Conservation (phyloP, 2,329 filamentous ascomycete genomes). For the Colletotrichum sp. region DNA sequence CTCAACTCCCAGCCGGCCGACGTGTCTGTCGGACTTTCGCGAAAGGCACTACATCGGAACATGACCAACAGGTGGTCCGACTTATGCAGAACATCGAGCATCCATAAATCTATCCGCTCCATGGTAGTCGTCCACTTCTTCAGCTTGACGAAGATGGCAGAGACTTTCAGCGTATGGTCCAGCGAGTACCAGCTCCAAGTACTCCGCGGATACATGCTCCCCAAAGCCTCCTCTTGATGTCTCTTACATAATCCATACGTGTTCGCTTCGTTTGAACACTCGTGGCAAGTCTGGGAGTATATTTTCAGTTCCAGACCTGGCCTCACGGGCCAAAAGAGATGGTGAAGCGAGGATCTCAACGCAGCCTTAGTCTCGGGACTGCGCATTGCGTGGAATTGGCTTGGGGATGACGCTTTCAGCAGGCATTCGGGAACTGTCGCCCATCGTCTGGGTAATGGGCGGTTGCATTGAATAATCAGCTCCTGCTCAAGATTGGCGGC, state of each 20-base stretch:
- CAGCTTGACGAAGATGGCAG: not conserved
- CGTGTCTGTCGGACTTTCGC: not conserved
- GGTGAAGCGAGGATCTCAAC: not conserved
- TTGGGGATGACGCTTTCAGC: not conserved
- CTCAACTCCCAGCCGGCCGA: not conserved
- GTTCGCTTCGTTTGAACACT: not conserved
- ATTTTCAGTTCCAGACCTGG: rapidly evolving
- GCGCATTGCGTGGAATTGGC: not conserved
- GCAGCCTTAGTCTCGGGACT: not conserved
- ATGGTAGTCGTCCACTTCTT: not conserved
- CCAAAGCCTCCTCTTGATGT: not conserved
- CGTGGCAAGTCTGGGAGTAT: not conserved
- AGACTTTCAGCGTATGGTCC: not conserved
- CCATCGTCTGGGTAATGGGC: not conserved
- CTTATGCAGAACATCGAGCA: not conserved
- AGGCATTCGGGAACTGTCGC: not conserved
- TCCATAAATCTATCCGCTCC: not conserved
- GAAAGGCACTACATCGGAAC: not conserved
- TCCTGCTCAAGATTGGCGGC: not conserved
- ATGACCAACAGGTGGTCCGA: not conserved
- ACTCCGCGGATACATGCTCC: not conserved
- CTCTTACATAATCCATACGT: not conserved
- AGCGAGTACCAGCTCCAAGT: not conserved
- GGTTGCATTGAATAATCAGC: not conserved
- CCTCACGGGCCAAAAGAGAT: not conserved